Percentiles rank a stretch among this genome's conserved stretches.
These are phyloP conservation scores for Magnaporthiopsis poae DNA, from an alignment of 2,329 filamentous ascomycete genomes.

Conservation along the genomic window DNA sequence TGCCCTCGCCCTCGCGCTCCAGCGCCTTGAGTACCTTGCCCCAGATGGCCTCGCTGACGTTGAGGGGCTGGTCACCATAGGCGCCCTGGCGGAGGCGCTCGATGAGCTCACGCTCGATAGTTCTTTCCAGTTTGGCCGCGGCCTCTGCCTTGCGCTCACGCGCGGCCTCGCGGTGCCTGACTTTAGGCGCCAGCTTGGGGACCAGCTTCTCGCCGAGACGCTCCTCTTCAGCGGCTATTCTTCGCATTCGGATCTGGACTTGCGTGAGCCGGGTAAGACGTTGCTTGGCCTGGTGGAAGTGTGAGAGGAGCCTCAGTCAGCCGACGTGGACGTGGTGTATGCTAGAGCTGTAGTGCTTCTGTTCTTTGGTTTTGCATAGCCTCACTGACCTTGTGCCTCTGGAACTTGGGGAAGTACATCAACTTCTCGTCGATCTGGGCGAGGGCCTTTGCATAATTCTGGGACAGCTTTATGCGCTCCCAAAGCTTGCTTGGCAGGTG, in stretches of 20 bases:
- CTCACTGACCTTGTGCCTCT: constrained; percentile 59
- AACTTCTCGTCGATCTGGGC: constrained; percentile 72
- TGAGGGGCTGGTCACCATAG: constrained; percentile 88
- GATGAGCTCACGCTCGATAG: constrained; percentile 89
- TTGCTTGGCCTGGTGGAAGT: constrained; percentile 61
- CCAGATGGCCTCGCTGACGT: constrained; percentile 92
- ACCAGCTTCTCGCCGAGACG: constrained; percentile 80
- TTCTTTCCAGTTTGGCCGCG: constrained; percentile 86
- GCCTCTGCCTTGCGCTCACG: constrained; percentile 61
- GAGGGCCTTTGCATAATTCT: constrained; percentile 83
- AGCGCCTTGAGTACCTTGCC: constrained; percentile 89
- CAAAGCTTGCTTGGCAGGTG: constrained; percentile 86
- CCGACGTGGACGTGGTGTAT: no score
- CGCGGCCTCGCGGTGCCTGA: constrained; percentile 64
- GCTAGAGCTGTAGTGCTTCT: not conserved
- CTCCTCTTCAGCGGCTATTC: constrained; percentile 79
- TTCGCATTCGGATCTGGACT: constrained; percentile 71
- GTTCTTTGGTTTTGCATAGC: not conserved
- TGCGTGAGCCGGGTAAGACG: constrained; percentile 84
- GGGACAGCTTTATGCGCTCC: constrained; percentile 82
- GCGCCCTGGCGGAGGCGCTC: constrained; percentile 83
- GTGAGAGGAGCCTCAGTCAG: constrained; percentile 10
- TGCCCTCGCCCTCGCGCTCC: constrained; percentile 75
- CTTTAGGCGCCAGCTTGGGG: constrained; percentile 82
- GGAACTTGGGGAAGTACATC: constrained; percentile 90